These are phyloP conservation scores for Saccharomycopsis hybrid DNA, from an alignment of 1,139 yeast species.

Conservation along the genomic window DNA sequence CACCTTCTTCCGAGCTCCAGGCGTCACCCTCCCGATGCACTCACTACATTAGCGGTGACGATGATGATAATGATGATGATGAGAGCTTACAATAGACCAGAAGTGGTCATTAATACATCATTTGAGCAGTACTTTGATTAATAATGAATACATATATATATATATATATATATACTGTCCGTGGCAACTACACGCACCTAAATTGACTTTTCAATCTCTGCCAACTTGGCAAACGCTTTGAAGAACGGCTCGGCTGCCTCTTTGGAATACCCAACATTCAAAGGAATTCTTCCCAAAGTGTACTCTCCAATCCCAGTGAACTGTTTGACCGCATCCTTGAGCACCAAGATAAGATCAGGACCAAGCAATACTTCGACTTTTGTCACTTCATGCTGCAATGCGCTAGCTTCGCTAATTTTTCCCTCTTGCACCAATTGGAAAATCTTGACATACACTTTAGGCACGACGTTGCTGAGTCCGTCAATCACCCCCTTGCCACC, in stretches of 20 bases:
- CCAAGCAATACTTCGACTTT: constrained; percentile 31
- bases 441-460: constrained; percentile 33
- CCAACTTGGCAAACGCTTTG: constrained; percentile 8
- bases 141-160: too few relatives aligned
- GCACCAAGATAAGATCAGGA: constrained; percentile 32
- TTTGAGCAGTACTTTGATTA: too few relatives aligned
- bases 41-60: too few relatives aligned
- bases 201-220: constrained; percentile 6
- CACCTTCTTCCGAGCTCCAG: too few relatives aligned
- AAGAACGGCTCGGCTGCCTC: constrained; percentile 12
- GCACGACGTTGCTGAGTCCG: constrained; percentile 39
- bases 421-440: constrained; percentile 27
- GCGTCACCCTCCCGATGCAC: too few relatives aligned
- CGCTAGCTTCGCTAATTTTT: constrained; percentile 29
- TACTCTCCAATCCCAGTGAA: constrained; percentile 20
- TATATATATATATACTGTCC: too few relatives aligned
- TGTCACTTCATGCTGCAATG: constrained; percentile 32
- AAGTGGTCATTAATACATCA: too few relatives aligned
- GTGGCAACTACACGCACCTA: not conserved
- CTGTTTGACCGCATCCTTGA: constrained; percentile 24
- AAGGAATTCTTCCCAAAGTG: constrained; percentile 24
- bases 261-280: constrained; percentile 8
- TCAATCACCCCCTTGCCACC: constrained; percentile 40
- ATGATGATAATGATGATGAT: too few relatives aligned
- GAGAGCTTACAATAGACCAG: too few relatives aligned